Conservation (phyloP, 2,329 filamentous ascomycete species). For the Hypoxylon sp. region DNA sequence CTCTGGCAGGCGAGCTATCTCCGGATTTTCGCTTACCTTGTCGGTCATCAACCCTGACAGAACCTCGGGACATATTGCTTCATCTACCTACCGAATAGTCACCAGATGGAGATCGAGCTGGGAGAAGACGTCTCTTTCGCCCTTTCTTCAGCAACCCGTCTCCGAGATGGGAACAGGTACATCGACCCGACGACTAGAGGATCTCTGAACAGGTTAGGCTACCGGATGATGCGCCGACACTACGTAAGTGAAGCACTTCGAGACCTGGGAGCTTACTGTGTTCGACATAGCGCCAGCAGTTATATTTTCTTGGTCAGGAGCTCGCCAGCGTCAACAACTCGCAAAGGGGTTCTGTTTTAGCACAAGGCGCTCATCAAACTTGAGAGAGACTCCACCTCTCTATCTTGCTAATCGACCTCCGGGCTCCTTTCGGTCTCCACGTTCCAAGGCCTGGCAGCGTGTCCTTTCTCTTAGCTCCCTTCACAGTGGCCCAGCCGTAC, state of each 20-base stretch:
- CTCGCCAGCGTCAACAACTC: slow-evolving; percentile 1
- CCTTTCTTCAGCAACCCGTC: too few species aligned
- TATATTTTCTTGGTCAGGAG: slow-evolving; percentile 2
- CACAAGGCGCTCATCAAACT: slow-evolving; percentile 7
- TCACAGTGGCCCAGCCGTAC: slow-evolving; percentile 26
- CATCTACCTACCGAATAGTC: slow-evolving; percentile 15
- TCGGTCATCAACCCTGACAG: slow-evolving; percentile 23
- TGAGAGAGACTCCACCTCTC: slow-evolving; percentile 14
- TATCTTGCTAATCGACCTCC: slow-evolving; percentile 11
- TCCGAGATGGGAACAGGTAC: too few species aligned
- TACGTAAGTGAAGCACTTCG: not conserved
- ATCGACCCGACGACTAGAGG: too few species aligned
- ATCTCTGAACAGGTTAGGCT: too few species aligned
- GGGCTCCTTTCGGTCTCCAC: slow-evolving; percentile 29
- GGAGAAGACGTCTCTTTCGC: slow-evolving; percentile 10
- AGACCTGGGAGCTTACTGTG: slow-evolving; percentile 18
- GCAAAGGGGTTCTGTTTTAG: not conserved
- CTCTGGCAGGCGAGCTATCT: slow-evolving; percentile 6
- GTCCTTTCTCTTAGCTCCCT: slow-evolving; percentile 13
- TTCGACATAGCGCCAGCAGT: slow-evolving; percentile 15
- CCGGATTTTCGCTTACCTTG: slow-evolving; percentile 4
- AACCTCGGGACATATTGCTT: slow-evolving; percentile 32
- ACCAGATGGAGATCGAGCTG: slow-evolving; percentile 11
- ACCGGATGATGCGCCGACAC: not conserved
- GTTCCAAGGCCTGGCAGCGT: slow-evolving; percentile 24